Conservation (phyloP, 441 rosid species). For the Erysimum cheiri region DNA sequence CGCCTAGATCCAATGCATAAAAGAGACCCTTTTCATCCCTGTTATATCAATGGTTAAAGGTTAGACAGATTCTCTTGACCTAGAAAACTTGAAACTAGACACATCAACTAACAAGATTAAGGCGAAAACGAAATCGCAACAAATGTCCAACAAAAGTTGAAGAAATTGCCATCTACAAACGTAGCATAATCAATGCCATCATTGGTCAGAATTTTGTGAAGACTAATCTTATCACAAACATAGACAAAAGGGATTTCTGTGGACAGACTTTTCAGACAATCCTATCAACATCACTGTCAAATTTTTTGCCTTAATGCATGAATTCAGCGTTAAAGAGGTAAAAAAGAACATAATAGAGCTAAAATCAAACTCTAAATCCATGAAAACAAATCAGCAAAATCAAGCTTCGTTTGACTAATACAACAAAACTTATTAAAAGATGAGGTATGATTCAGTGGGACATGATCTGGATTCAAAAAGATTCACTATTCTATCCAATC, state of each 20-base stretch:
- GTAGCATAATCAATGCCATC: neutral
- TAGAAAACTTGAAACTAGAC: neutral
- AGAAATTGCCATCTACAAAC: neutral
- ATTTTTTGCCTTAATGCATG: neutral
- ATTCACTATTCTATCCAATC: neutral
- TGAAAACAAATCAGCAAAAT: neutral
- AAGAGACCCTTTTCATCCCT: conserved; percentile 87
- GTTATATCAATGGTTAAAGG: neutral
- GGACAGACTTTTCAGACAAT: conserved; percentile 1
- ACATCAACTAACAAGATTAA: neutral
- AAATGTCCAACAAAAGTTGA: neutral
- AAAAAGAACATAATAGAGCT: neutral
- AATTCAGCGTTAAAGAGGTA: neutral
- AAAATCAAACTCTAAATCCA: neutral
- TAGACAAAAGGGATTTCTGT: neutral
- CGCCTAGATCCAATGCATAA: conserved; percentile 97
- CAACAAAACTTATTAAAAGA: neutral
- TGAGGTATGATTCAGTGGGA: conserved; percentile 10
- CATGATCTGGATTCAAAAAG: conserved; percentile 10
- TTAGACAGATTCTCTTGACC: neutral
- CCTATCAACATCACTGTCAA: neutral
- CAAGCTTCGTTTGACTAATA: neutral
- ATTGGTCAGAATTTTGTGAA: neutral
- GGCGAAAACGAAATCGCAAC: neutral
- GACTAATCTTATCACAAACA: conserved; percentile 6